Conservation (phyloP, 2,329 filamentous ascomycete genomes). For the Colletotrichum truncatum region DNA sequence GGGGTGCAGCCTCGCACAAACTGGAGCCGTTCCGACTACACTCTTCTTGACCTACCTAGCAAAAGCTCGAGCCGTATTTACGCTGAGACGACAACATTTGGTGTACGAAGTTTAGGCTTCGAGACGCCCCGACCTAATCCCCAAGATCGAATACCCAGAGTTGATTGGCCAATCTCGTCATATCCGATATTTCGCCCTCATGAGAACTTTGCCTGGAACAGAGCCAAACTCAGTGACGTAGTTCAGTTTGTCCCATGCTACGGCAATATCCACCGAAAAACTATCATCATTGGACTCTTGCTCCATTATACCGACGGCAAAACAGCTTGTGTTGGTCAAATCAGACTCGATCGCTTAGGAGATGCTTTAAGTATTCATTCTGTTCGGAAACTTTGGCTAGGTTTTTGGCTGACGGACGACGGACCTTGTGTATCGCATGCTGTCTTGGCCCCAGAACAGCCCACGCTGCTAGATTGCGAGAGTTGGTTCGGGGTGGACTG, state of each 20-base stretch:
- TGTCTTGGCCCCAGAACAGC: neutral
- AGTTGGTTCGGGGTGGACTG: constrained; percentile 3
- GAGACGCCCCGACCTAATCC: neutral
- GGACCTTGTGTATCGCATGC: neutral
- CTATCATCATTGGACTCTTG: neutral
- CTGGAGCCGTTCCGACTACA: neutral
- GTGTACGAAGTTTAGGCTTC: neutral
- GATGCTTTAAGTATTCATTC: neutral
- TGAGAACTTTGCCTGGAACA: neutral
- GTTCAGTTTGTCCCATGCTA: neutral
- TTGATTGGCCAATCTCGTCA: neutral
- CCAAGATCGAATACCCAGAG: neutral
- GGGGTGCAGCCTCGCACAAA: neutral
- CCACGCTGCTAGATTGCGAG: neutral
- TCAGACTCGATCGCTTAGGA: neutral
- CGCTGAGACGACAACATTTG: neutral
- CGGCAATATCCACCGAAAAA: neutral
- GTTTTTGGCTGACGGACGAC: neutral
- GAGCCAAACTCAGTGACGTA: neutral
- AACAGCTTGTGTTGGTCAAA: neutral
- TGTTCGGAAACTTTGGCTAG: neutral
- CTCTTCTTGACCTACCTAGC: neutral
- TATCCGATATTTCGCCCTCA: neutral
- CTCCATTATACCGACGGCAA: neutral
- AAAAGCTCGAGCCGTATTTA: neutral